Percentiles rank a stretch among this genome's conserved stretches.
Evolutionary conservation across 2,329 filamentous ascomycete species (phyloP).

Genomic region (Penicillium sp.): DNA sequence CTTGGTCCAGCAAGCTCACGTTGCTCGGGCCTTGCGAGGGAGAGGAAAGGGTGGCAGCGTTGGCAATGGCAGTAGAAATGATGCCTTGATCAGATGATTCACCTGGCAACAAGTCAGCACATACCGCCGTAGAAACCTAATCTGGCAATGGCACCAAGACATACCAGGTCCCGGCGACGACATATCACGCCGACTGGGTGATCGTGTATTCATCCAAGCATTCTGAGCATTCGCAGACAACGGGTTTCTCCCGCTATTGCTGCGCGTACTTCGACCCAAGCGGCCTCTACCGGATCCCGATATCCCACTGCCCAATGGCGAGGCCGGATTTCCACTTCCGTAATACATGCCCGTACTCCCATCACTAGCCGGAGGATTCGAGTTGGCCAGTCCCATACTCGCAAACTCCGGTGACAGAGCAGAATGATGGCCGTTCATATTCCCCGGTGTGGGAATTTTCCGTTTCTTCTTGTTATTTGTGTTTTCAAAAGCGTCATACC

Average conservation of each 20-base stretch:
- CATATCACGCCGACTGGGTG: slow-evolving; percentile 46
- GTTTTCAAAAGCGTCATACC: slow-evolving; percentile 96
- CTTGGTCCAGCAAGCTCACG: slow-evolving; percentile 70
- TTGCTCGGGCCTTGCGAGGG: slow-evolving; percentile 67
- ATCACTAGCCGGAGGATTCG: slow-evolving; percentile 47
- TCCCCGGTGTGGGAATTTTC: slow-evolving; percentile 88
- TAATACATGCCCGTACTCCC: slow-evolving; percentile 52
- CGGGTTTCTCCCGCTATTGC: slow-evolving; percentile 58
- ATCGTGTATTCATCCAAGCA: slow-evolving; percentile 51
- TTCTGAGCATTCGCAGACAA: slow-evolving; percentile 57
- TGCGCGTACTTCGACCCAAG: slow-evolving; percentile 58
- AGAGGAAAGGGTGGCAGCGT: slow-evolving; percentile 66
- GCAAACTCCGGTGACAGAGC: slow-evolving; percentile 61
- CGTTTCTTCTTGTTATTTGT: slow-evolving; percentile 99
- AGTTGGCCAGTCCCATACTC: slow-evolving; percentile 55
- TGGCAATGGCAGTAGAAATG: slow-evolving; percentile 87
- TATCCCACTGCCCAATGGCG: slow-evolving; percentile 62
- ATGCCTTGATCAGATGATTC: slow-evolving; percentile 64
- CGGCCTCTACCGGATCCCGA: slow-evolving; percentile 81
- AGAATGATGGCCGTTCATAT: slow-evolving; percentile 57
- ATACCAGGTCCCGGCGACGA: slow-evolving; percentile 42
- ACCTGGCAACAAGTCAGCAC: slow-evolving; percentile 22
- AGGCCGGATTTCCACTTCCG: slow-evolving; percentile 51
- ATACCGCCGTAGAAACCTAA: background rate
- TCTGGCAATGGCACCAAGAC: background rate